Evolutionary conservation across 805 yeast species (phyloP).

Genomic region (Starmerella sirachaensis): DNA sequence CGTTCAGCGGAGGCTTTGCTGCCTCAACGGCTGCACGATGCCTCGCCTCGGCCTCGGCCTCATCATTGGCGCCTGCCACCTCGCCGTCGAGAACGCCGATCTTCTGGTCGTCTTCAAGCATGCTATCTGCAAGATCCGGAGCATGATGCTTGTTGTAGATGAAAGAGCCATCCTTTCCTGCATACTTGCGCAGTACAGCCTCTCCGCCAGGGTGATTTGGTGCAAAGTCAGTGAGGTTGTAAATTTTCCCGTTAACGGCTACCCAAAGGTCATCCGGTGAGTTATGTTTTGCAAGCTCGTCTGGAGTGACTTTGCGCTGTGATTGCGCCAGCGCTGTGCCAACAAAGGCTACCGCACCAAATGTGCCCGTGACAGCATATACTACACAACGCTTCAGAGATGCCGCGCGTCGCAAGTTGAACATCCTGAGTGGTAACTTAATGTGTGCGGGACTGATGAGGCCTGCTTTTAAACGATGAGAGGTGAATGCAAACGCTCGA

Average conservation of each 20-base stretch:
- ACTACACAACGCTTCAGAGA: too few species aligned
- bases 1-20: slow-evolving; percentile 52
- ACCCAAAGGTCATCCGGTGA: slow-evolving; percentile 70
- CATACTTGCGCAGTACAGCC: slow-evolving; percentile 40
- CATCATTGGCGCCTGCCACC: slow-evolving; percentile 18
- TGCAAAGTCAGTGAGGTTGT: slow-evolving; percentile 57
- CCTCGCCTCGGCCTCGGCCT: slow-evolving; percentile 34
- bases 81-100: slow-evolving; percentile 16
- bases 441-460: too few species aligned
- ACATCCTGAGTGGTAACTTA: too few species aligned
- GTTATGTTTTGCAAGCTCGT: slow-evolving; percentile 40
- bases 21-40: slow-evolving; percentile 33
- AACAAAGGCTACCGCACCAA: too few species aligned
- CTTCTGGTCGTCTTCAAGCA: slow-evolving; percentile 42
- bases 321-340: slow-evolving; percentile 2
- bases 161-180: slow-evolving; percentile 67
- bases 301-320: slow-evolving; percentile 4
- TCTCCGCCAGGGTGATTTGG: slow-evolving; percentile 53
- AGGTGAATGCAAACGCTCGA: too few species aligned
- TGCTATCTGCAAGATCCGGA: slow-evolving; percentile 59
- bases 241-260: slow-evolving; percentile 63
- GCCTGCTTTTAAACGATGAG: too few species aligned
- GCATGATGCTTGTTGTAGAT: slow-evolving; percentile 86
- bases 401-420: too few species aligned
- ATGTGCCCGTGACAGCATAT: too few species aligned